Evolutionary conservation across 305 asterid genomes (phyloP), one percentile per base, ranked within the genome.

Genomic region (Rubia tinctorum): DNA sequence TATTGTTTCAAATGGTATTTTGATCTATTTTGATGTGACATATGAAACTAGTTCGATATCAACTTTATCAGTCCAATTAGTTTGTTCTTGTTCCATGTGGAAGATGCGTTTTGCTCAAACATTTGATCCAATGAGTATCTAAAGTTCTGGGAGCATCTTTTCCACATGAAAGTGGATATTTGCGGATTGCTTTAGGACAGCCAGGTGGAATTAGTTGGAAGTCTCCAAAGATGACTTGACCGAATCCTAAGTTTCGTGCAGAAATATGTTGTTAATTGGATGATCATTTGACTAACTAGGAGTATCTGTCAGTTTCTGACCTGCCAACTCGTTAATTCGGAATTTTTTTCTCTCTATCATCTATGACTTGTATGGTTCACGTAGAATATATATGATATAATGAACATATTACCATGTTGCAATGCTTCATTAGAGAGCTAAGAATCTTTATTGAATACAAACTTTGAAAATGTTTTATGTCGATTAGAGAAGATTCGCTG

Each of bases 201-300:
- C 37, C 69, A 37, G 37, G 30, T 47, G 0, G 55, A 44, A 43
- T n/a, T 34, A 53, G 37, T 37, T 37, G 42, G 70, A 59, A 69
- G 27, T 75, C 44, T 59, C 10, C 37, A 59, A 7, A 23, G 30
- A 58, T 68, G 69, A 75, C 45, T 59, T 44, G 51, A 18, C 15
- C 6, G 30, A 23, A 68, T 42, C 74, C 62, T n/a, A 58, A 42
- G 62, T 30, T 58, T 72, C 14, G 11, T 77, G 34, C 58, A 6
- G 1, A 8, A 22, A 22, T 53, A 42, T 20, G 39, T 47, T 18
- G 37, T 71, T 42, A 49, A 66, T 56, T 30, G 45, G 8, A 25
- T n/a, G 68, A 42, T 20, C 44, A 53, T 23, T 9, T 62, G 69
- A 75, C 61, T 30, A 23, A 39, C 4, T 74, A 37, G 27, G 67